Evolutionary conservation across 1,284 basidiomycete genomes (phyloP), one percentile per base, ranked within the genome.

Genomic region (Xerocomus amazonicus): DNA sequence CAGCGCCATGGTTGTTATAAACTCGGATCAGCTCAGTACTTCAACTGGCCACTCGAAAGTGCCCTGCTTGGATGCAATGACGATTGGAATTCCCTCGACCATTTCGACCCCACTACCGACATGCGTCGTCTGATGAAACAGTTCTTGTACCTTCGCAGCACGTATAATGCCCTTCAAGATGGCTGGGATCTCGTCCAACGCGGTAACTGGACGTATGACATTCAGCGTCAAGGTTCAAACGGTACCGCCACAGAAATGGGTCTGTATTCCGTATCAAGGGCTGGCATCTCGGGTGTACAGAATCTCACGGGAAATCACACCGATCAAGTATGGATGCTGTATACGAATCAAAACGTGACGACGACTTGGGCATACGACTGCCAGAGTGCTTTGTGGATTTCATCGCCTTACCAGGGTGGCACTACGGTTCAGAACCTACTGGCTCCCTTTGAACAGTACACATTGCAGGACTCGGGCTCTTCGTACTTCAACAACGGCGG

Each of bases 1-100:
- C 87, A 92, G 66, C 82, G 87, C 36, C 92, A 96, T 65, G 92
- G 92, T 9, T 95, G 92, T 68, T 95, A 95, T 70, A 77, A 76
- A 47, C 80, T 94, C 34, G 92, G 92, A 28, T 93, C 92, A 5
- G 77, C 82, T 54, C 92, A 95, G 63, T 95, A 92, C 72, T 95
- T 84, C 76, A 89, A 93, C 68, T 88, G 93, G 79, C 87, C 87
- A 2, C 74, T 94, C 54, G 85, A 89, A 52, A 84, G 82, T 59
- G 73, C 87, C 6, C 66, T 91, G 32, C 73, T 90, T 23, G 92
- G 91, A 45, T 96, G 92, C 64, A 61, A 85, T 50, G 90, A 95
- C 63, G 83, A 87, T 58, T 91, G 87, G 88, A 93, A 94, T 65
- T 81, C 87, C 3, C 79, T 93, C 23, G 92, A 96, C 63, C 92